Percentiles rank a stretch among this genome's conserved stretches.
Conservation (phyloP, 2,329 filamentous ascomycete genomes). For the Apiospora aurea region DNA sequence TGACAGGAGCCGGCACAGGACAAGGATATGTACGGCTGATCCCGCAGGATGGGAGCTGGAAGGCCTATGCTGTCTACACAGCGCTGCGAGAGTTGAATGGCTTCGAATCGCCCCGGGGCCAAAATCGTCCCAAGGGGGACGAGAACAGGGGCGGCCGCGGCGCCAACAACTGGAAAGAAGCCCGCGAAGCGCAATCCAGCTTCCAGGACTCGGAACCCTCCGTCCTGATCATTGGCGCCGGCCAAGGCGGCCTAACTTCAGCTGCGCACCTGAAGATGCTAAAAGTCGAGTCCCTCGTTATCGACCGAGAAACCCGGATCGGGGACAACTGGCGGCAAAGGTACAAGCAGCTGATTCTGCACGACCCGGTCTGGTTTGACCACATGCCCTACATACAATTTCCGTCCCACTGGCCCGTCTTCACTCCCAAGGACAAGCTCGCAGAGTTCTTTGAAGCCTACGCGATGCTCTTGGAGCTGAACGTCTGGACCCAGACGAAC, state of each 20-base stretch:
- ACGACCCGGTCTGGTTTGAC: conserved; percentile 70
- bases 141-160: conserved; percentile 59
- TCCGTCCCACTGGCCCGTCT: conserved; percentile 71
- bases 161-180: conserved; percentile 67
- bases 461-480: conserved; percentile 69
- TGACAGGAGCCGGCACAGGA: conserved; percentile 61
- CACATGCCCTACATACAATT: conserved; percentile 71
- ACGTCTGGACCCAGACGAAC: conserved; percentile 67
- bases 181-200: conserved; percentile 54
- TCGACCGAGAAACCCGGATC: conserved; percentile 64
- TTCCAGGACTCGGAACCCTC: conserved; percentile 59
- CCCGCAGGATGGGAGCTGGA: conserved; percentile 56
- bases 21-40: conserved; percentile 63
- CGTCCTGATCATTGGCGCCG: conserved; percentile 66
- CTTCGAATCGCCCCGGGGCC: conserved; percentile 56
- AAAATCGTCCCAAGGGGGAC: conserved; percentile 60
- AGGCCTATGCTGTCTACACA: conserved; percentile 70
- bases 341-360: conserved; percentile 71
- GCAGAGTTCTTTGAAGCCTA: conserved; percentile 74
- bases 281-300: conserved; percentile 60
- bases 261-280: conserved; percentile 68
- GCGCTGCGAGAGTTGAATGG: conserved; percentile 61
- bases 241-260: conserved; percentile 64
- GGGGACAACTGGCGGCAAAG: conserved; percentile 71
- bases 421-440: conserved; percentile 75